A percentile compares a stretch with the other conserved stretches of the same genome.
These are phyloP conservation scores for Mrakia frigida DNA, from an alignment of 768 basidiomycete species.

Conservation along the genomic window DNA sequence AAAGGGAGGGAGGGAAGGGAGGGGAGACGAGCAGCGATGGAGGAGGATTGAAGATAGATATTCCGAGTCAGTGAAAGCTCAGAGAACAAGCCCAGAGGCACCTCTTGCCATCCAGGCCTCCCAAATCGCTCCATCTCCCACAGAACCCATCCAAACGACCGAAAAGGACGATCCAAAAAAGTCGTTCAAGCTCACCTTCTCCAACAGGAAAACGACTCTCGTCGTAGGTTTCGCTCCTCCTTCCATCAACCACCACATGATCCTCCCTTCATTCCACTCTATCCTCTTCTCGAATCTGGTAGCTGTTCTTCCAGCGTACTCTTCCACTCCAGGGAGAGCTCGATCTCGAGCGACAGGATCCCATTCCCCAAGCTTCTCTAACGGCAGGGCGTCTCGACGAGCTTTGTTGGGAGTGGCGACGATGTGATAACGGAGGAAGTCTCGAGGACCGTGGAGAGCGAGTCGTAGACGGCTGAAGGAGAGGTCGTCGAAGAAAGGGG, in stretches of 20 bases:
- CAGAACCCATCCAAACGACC: too few relatives aligned
- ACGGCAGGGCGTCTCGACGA: slow-evolving; percentile 73
- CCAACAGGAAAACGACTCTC: slow-evolving; percentile 67
- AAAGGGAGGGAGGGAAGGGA: too few relatives aligned
- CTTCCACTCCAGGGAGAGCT: neutral
- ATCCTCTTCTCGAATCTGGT: slow-evolving; percentile 56
- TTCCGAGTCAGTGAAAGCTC: neutral
- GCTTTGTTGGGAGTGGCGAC: slow-evolving; percentile 16
- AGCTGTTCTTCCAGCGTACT: slow-evolving; percentile 25
- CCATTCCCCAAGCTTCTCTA: slow-evolving; percentile 81
- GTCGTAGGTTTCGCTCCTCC: slow-evolving; percentile 78
- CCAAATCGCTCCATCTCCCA: too few relatives aligned
- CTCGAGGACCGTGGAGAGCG: neutral
- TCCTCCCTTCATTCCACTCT: slow-evolving; percentile 85
- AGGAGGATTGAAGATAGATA: neutral
- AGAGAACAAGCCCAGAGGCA: neutral
- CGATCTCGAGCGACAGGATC: slow-evolving; percentile 50
- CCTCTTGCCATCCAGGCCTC: too few relatives aligned
- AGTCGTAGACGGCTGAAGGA: slow-evolving; percentile 5
- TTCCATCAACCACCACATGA: slow-evolving; percentile 73
- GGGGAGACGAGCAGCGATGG: neutral
- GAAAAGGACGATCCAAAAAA: too few relatives aligned
- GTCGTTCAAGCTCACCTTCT: slow-evolving; percentile 56
- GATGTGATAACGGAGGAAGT: neutral
- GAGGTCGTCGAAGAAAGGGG: neutral